Conservation (phyloP, 2,329 filamentous ascomycete species). For the Talaromyces rugulosus region DNA sequence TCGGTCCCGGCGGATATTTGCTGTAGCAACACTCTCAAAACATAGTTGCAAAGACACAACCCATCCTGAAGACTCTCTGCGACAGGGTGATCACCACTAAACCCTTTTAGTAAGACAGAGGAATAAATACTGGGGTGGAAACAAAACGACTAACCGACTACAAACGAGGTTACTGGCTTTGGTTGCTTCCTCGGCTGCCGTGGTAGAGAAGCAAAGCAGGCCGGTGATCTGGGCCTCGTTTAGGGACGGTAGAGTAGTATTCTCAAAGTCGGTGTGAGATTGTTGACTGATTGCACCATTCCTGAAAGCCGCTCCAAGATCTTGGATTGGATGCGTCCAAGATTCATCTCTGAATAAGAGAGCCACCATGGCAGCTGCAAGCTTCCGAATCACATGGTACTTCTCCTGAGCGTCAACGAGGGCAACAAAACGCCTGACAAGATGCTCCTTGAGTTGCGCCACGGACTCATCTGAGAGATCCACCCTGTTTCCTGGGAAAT, state of each 20-base stretch:
- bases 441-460: constrained; percentile 34
- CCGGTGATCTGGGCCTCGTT: constrained; percentile 31
- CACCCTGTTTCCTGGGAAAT: constrained; percentile 22
- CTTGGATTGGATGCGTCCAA: constrained; percentile 35
- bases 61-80: constrained; percentile 34
- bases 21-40: constrained; percentile 28
- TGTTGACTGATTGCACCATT: constrained; percentile 32
- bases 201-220: constrained; percentile 36
- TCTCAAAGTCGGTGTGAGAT: constrained; percentile 25
- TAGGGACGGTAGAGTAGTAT: constrained; percentile 32
- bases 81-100: constrained; percentile 16
- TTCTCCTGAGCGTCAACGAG: constrained; percentile 36
- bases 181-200: constrained; percentile 38
- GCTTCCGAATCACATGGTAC: constrained; percentile 43
- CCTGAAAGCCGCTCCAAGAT: constrained; percentile 35
- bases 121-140: background rate
- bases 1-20: constrained; percentile 19
- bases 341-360: constrained; percentile 39
- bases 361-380: constrained; percentile 41
- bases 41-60: constrained; percentile 32
- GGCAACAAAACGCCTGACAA: constrained; percentile 41
- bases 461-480: constrained; percentile 30
- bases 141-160: constrained; percentile 10
- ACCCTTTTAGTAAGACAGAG: background rate
- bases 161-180: constrained; percentile 20